Evolutionary conservation across 148 eudicot species (phyloP).

Genomic region (Rhododendron kiyosumense): DNA sequence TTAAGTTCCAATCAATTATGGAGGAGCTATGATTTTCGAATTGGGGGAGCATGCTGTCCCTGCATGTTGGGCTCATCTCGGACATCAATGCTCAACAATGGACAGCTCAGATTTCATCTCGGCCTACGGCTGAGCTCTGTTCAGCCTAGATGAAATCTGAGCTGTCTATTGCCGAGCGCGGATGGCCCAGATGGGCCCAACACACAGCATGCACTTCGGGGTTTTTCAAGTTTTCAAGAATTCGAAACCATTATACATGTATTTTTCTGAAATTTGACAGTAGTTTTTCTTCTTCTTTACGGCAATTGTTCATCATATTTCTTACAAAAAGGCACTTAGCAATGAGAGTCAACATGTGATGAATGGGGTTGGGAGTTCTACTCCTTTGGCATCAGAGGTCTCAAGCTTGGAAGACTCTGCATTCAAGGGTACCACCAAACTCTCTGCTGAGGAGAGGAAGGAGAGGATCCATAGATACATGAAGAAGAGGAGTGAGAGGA

Average conservation of each 20-base stretch:
- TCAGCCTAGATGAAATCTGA: too few species aligned
- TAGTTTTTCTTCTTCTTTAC: not conserved
- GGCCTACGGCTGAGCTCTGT: too few species aligned
- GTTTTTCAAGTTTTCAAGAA: not conserved
- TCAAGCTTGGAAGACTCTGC: slow-evolving; percentile 68
- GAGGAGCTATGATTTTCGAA: too few species aligned
- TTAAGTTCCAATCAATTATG: too few species aligned
- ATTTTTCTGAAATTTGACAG: not conserved
- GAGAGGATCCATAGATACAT: slow-evolving; percentile 80
- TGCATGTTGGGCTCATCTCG: too few species aligned
- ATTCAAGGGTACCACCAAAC: slow-evolving; percentile 65
- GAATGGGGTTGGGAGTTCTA: slow-evolving; percentile 41
- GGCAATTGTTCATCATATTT: not conserved
- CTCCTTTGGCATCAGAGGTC: slow-evolving; percentile 61
- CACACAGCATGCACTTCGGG: too few species aligned
- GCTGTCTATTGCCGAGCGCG: too few species aligned
- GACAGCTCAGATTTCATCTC: too few species aligned
- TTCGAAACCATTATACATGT: not conserved
- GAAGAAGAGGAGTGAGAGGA: slow-evolving; percentile 87
- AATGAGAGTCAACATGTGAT: slow-evolving; percentile 61
- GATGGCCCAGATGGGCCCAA: too few species aligned
- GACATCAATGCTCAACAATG: too few species aligned
- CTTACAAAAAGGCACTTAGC: slow-evolving; percentile 45
- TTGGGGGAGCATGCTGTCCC: too few species aligned
- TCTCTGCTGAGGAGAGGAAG: slow-evolving; percentile 76